Conservation (phyloP, 2,329 filamentous ascomycete genomes). For the Lojkania enalia region DNA sequence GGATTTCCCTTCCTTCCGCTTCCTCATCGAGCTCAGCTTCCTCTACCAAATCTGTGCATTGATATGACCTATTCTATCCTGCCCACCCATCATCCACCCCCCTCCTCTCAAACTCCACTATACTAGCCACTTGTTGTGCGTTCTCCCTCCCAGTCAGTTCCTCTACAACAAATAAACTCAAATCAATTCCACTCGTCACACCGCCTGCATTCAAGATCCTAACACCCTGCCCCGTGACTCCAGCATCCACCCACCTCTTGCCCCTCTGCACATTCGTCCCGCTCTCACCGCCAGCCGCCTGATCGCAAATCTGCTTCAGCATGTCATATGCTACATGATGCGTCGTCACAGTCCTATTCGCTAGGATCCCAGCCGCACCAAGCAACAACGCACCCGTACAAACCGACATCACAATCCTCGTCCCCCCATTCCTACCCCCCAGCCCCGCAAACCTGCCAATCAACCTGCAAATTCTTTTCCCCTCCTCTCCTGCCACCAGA, state of each 20-base stretch:
- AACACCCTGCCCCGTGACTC: slow-evolving; percentile 32
- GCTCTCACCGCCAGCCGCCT: slow-evolving; percentile 33
- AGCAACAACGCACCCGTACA: slow-evolving; percentile 47
- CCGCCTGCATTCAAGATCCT: slow-evolving; percentile 40
- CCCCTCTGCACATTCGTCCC: slow-evolving; percentile 25
- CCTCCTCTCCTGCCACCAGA: slow-evolving; percentile 26
- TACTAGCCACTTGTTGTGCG: slow-evolving; percentile 28
- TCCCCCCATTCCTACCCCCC: slow-evolving; percentile 27
- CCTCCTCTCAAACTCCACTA: slow-evolving; percentile 39
- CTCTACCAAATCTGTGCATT: too few relatives aligned
- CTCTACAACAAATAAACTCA: slow-evolving; percentile 34
- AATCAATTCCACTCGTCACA: slow-evolving; percentile 40
- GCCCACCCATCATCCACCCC: slow-evolving; percentile 24
- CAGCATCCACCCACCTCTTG: slow-evolving; percentile 40
- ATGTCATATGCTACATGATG: slow-evolving; percentile 41
- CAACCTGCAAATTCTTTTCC: slow-evolving; percentile 20
- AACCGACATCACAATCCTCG: slow-evolving; percentile 44
- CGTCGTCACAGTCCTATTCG: slow-evolving; percentile 43
- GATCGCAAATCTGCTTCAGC: slow-evolving; percentile 31
- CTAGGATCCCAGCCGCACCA: slow-evolving; percentile 43
- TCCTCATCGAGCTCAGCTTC: too few relatives aligned
- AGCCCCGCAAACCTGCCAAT: slow-evolving; percentile 26
- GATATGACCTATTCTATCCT: too few relatives aligned
- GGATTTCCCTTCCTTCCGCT: too few relatives aligned
- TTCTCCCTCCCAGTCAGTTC: slow-evolving; percentile 28